phyloP scores from a whole-genome alignment of 495 filamentous ascomycete genomes.

The Neurospora intermedia region DNA sequence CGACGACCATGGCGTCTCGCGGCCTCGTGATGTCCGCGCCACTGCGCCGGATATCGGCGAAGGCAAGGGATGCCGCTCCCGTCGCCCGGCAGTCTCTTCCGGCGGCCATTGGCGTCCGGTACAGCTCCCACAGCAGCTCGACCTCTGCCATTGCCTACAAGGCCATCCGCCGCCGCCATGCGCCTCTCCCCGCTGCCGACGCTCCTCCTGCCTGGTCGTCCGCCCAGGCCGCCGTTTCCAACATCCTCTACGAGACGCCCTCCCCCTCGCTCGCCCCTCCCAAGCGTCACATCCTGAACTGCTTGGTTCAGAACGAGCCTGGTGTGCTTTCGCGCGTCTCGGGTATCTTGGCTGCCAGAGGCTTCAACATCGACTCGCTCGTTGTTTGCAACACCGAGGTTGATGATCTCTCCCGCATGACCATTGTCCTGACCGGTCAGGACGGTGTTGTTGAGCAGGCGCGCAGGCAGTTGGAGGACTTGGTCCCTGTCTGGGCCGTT shows the following conservation, averaged over 20 bases:
- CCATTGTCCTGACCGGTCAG: slow-evolving; percentile 90
- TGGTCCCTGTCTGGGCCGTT: slow-evolving; percentile 97
- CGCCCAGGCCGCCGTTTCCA: slow-evolving; percentile 87
- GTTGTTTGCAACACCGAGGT: slow-evolving; percentile 98
- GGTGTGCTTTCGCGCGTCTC: slow-evolving; percentile 94
- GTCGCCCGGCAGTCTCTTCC: not conserved
- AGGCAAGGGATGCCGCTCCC: slow-evolving; percentile 5
- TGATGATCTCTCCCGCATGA: slow-evolving; percentile 96
- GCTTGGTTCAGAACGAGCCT: slow-evolving; percentile 96
- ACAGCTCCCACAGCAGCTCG: slow-evolving; percentile 45
- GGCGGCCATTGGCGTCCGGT: slow-evolving; percentile 11
- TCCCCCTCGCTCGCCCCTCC: slow-evolving; percentile 70
- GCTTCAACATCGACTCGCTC: slow-evolving; percentile 98
- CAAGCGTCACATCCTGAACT: slow-evolving; percentile 93
- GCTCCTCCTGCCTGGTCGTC: slow-evolving; percentile 68
- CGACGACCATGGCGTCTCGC: slow-evolving; percentile 33
- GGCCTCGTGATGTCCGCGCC: slow-evolving; percentile 22
- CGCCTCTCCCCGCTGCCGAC: slow-evolving; percentile 69
- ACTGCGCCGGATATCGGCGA: slow-evolving; percentile 22
- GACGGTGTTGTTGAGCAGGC: slow-evolving; percentile 98
- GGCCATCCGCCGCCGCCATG: slow-evolving; percentile 80
- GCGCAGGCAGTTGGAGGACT: slow-evolving; percentile 85
- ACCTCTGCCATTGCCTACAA: slow-evolving; percentile 96
- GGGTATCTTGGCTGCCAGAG: slow-evolving; percentile 87
- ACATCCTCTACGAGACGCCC: slow-evolving; percentile 97